Conservation (phyloP, 495 filamentous ascomycete genomes). For the Platismatia glauca region DNA sequence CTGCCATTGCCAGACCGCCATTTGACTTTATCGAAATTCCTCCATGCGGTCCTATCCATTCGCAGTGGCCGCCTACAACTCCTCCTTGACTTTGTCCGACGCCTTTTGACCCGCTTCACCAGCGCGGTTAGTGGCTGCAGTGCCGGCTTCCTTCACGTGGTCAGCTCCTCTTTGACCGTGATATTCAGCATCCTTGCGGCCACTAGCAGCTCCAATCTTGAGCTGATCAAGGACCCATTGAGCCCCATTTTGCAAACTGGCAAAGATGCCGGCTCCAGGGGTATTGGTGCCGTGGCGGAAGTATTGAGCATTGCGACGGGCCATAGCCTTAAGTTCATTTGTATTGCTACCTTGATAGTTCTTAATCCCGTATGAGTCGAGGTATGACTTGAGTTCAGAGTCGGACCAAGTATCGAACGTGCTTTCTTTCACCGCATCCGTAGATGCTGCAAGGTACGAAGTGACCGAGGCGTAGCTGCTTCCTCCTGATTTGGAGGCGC, state of each 20-base stretch:
- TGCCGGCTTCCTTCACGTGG: slow-evolving; percentile 27
- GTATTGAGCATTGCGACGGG: slow-evolving; percentile 63
- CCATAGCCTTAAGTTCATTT: slow-evolving; percentile 56
- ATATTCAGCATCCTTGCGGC: slow-evolving; percentile 45
- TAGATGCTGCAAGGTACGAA: slow-evolving; percentile 59
- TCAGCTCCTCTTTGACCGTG: slow-evolving; percentile 45
- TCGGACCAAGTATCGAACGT: slow-evolving; percentile 77
- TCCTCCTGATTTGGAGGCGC: slow-evolving; percentile 61
- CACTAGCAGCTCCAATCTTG: slow-evolving; percentile 52
- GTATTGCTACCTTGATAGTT: slow-evolving; percentile 60
- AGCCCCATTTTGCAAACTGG: slow-evolving; percentile 48
- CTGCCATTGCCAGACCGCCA: background rate
- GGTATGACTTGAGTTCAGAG: slow-evolving; percentile 69
- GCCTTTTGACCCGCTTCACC: slow-evolving; percentile 27
- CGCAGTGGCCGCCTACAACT: slow-evolving; percentile 21
- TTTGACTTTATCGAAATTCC: slow-evolving; percentile 5
- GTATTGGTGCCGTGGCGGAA: slow-evolving; percentile 68
- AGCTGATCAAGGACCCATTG: slow-evolving; percentile 56
- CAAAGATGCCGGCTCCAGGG: slow-evolving; percentile 55
- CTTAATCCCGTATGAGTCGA: slow-evolving; percentile 71
- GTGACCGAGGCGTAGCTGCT: slow-evolving; percentile 63
- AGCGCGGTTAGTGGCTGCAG: slow-evolving; percentile 25
- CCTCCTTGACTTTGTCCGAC: slow-evolving; percentile 28
- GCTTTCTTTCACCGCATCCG: slow-evolving; percentile 56
- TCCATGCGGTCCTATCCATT: slow-evolving; percentile 1